A percentile compares a stretch with the other conserved stretches of the same genome.
phyloP scores from a whole-genome alignment of 495 filamentous ascomycete species.

The Ramalina intermedia region DNA sequence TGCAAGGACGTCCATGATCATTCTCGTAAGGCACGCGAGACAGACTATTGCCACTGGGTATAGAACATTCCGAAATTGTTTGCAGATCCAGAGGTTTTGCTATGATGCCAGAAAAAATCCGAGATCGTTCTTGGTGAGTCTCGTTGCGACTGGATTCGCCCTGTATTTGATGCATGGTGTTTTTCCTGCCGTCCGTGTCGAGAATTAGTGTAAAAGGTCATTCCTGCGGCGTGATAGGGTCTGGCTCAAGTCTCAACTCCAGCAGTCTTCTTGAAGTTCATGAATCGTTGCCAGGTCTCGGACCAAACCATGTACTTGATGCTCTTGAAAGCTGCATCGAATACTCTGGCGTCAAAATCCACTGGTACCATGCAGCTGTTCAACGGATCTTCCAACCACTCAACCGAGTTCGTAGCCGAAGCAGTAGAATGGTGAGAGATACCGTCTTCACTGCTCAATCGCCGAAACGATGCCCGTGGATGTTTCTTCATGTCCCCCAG shows the following conservation, averaged over 20 bases:
- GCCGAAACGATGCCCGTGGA: neutral
- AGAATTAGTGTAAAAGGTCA: no score
- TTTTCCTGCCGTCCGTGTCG: no score
- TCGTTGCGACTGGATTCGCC: no score
- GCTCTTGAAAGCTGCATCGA: constrained; percentile 43
- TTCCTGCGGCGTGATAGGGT: no score
- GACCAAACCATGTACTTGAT: constrained; percentile 57
- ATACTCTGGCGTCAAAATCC: constrained; percentile 36
- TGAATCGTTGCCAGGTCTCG: constrained; percentile 44
- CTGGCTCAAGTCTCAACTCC: neutral
- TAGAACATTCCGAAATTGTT: no score
- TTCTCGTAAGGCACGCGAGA: no score
- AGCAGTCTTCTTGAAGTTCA: constrained; percentile 5
- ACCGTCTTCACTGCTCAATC: constrained; percentile 13
- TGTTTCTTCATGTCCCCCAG: constrained; percentile 4
- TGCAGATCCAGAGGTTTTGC: no score
- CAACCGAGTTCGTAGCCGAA: neutral
- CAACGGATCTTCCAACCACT: constrained; percentile 5
- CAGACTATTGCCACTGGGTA: no score
- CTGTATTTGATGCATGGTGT: no score
- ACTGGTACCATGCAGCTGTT: constrained; percentile 4
- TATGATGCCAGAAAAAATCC: no score
- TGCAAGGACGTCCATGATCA: no score
- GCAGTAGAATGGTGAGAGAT: constrained; percentile 9
- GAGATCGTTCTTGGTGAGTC: no score